Conservation (phyloP, 176 grass and related monocot species). For the Hsuehochloa calcarea region DNA sequence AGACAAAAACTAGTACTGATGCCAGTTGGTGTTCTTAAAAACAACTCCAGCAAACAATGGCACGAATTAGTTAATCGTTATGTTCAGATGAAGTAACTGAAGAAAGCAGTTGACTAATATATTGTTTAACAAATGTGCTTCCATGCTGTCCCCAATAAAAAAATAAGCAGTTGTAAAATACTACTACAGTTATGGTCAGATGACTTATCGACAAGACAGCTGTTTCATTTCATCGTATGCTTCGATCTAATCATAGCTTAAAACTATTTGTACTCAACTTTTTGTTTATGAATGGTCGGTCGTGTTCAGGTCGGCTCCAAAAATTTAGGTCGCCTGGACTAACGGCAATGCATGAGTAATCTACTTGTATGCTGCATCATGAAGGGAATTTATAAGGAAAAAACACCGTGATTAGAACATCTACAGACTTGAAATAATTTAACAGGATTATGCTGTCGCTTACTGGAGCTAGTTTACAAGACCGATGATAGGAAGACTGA, state of each 20-base stretch:
- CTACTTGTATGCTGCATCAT: neutral
- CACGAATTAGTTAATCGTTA: neutral
- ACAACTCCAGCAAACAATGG: neutral
- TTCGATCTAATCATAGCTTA: neutral
- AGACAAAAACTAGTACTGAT: too few relatives aligned
- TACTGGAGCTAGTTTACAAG: conserved; percentile 7
- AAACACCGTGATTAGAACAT: neutral
- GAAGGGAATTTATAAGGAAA: neutral
- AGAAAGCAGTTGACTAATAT: conserved; percentile 9
- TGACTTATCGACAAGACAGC: neutral
- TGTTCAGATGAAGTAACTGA: neutral
- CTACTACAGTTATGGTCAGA: neutral
- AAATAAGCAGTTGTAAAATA: neutral
- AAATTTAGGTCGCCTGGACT: neutral
- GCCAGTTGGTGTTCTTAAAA: too few relatives aligned
- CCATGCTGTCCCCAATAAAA: neutral
- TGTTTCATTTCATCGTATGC: neutral
- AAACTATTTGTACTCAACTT: neutral
- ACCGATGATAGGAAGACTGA: neutral
- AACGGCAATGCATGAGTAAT: conserved; percentile 1
- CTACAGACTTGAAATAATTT: neutral
- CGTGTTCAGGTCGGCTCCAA: conserved; percentile 21
- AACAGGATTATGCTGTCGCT: neutral
- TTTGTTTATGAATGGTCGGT: conserved; percentile 4
- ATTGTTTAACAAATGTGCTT: neutral